These are phyloP conservation scores for Tuber brumale DNA, from an alignment of 495 filamentous ascomycete genomes.

Conservation along the genomic window DNA sequence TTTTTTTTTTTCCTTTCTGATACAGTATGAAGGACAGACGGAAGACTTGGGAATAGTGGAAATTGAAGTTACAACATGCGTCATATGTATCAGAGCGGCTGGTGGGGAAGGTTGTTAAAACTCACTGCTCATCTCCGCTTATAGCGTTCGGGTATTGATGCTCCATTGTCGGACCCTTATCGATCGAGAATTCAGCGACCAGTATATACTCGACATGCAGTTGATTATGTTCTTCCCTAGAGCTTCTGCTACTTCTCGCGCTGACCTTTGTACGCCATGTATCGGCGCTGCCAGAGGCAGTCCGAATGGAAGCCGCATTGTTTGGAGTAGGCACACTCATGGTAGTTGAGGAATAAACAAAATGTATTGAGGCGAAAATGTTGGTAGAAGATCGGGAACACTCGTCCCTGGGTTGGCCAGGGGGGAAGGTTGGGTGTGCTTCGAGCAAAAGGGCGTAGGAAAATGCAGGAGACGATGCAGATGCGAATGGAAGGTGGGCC, in stretches of 20 bases:
- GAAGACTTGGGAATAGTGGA: neutral
- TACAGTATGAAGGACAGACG: conserved; percentile 8
- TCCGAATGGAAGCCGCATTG: conserved; percentile 25
- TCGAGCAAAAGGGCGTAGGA: neutral
- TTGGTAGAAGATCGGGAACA: neutral
- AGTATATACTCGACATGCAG: conserved; percentile 98
- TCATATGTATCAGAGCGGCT: neutral
- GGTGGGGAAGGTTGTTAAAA: conserved; percentile 11
- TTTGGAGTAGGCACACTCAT: conserved; percentile 21
- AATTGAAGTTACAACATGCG: conserved; percentile 3
- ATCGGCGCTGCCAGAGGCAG: conserved; percentile 26
- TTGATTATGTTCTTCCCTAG: conserved; percentile 49
- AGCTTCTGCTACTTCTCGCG: conserved; percentile 33
- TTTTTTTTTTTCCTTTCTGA: neutral
- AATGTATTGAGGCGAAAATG: conserved; percentile 9
- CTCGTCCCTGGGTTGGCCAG: neutral
- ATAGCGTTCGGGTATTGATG: conserved; percentile 93
- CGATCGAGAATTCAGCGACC: conserved; percentile 97
- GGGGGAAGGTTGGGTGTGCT: conserved; percentile 10
- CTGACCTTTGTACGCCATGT: conserved; percentile 31
- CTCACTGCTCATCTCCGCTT: conserved; percentile 76
- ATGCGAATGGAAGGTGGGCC: conserved; percentile 5
- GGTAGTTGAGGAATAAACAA: conserved; percentile 15
- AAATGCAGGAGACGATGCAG: conserved; percentile 2
- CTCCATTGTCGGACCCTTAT: conserved; percentile 94